A percentile compares a stretch with the other conserved stretches of the same genome.
phyloP scores from a whole-genome alignment of 495 filamentous ascomycete genomes.

The Trichocladium antarcticum region DNA sequence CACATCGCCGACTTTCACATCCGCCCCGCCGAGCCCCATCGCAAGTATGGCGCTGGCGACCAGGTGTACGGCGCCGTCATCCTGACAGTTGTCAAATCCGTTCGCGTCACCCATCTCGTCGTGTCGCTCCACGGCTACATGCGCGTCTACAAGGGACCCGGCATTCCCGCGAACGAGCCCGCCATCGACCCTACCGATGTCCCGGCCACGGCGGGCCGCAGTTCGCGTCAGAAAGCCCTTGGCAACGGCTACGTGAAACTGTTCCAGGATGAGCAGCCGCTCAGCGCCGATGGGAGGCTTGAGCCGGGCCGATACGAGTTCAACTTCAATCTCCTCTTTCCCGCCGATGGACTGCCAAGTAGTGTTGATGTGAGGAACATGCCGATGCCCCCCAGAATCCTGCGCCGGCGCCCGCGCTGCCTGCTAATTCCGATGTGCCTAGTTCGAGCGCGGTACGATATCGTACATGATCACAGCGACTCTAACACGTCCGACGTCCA shows the following conservation, averaged over 20 bases:
- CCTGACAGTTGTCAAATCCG: constrained; percentile 66
- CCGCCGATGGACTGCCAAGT: constrained; percentile 70
- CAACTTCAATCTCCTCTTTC: constrained; percentile 73
- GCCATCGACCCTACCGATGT: constrained; percentile 34
- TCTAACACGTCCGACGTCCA: constrained; percentile 78
- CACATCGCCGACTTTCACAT: constrained; percentile 74
- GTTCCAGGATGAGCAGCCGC: constrained; percentile 81
- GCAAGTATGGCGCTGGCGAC: constrained; percentile 61
- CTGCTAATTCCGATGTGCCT: constrained; percentile 15
- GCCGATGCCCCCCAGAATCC: background rate
- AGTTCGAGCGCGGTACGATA: constrained; percentile 95
- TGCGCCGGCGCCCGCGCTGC: background rate
- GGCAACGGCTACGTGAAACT: constrained; percentile 75
- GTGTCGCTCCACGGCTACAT: constrained; percentile 81
- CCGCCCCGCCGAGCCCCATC: constrained; percentile 74
- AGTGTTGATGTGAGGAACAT: constrained; percentile 73
- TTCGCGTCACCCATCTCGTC: constrained; percentile 83
- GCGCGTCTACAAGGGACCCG: constrained; percentile 71
- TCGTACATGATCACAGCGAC: constrained; percentile 84
- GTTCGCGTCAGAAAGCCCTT: constrained; percentile 53
- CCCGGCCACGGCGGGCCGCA: constrained; percentile 33
- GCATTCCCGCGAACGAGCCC: constrained; percentile 49
- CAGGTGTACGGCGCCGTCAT: constrained; percentile 62
- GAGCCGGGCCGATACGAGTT: constrained; percentile 84
- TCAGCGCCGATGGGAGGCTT: constrained; percentile 83